Evolutionary conservation across 352 stramenopile genomes (phyloP).

Genomic region (Globisporangium viniferum): DNA sequence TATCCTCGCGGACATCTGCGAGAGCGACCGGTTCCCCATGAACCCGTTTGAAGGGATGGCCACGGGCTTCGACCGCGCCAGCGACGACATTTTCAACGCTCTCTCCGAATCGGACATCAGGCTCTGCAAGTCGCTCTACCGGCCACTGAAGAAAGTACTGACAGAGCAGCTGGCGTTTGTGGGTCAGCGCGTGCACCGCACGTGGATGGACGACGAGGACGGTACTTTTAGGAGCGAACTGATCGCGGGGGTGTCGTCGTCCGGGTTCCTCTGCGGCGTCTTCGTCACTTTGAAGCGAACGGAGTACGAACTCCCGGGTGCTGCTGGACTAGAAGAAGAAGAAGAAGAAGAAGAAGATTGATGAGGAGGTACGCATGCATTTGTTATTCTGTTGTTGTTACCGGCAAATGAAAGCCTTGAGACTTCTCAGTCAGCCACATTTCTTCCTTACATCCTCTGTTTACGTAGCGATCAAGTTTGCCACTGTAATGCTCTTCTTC

Average conservation of each 20-base stretch:
- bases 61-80: conserved; percentile 32
- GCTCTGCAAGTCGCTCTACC: conserved; percentile 34
- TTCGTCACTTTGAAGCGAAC: conserved; percentile 32
- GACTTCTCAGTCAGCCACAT: neutral
- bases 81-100: conserved; percentile 52
- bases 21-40: conserved; percentile 43
- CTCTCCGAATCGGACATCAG: conserved; percentile 35
- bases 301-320: conserved; percentile 13
- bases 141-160: conserved; percentile 33
- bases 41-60: conserved; percentile 39
- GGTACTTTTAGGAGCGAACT: conserved; percentile 35
- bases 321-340: neutral
- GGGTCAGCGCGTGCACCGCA: conserved; percentile 35
- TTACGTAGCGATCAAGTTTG: neutral
- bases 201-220: conserved; percentile 44
- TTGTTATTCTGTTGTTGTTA: neutral
- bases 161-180: conserved; percentile 15
- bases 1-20: conserved; percentile 53
- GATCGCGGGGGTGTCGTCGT: conserved; percentile 28
- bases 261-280: conserved; percentile 37
- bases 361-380: neutral
- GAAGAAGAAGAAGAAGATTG: neutral
- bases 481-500: neutral
- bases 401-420: neutral
- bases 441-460: neutral